phyloP scores from a whole-genome alignment of 2,329 filamentous ascomycete genomes.

The Akanthomyces dipterigenus region DNA sequence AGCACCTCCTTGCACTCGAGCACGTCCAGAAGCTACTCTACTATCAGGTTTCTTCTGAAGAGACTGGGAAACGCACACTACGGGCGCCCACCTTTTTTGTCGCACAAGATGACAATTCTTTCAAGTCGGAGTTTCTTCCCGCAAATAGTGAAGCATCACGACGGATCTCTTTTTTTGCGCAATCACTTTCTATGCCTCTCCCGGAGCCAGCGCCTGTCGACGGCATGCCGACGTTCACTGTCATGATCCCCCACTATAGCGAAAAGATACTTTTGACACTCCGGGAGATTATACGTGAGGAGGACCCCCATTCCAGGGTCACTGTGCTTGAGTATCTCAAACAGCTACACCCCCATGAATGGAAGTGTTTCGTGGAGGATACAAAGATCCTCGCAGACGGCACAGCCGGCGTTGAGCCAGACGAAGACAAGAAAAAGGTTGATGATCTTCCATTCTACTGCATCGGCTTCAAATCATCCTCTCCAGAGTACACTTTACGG shows the following conservation, averaged over 20 bases:
- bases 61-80: conserved; percentile 94
- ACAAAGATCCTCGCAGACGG: conserved; percentile 98
- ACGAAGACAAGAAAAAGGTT: conserved; percentile 96
- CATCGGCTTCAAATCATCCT: conserved; percentile 99
- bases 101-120: conserved; percentile 97
- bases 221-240: conserved; percentile 99
- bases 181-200: conserved; percentile 93
- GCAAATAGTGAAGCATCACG: conserved; percentile 90
- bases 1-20: conserved; percentile 94
- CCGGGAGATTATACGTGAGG: conserved; percentile 96
- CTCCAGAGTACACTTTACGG: conserved; percentile 93
- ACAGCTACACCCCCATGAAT: conserved; percentile 95
- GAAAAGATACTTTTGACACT: conserved; percentile 97
- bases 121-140: conserved; percentile 99
- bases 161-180: conserved; percentile 97
- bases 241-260: conserved; percentile 94
- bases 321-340: conserved; percentile 96
- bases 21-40: conserved; percentile 98
- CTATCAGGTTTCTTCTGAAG: conserved; percentile 96
- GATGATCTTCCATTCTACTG: conserved; percentile 99
- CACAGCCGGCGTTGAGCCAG: neutral
- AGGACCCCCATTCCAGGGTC: conserved; percentile 96
- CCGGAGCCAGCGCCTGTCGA: conserved; percentile 94
- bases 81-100: conserved; percentile 98
- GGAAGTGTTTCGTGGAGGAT: conserved; percentile 99